Conservation (phyloP, 2,329 filamentous ascomycete species). For the Pleurostoma richardsiae region DNA sequence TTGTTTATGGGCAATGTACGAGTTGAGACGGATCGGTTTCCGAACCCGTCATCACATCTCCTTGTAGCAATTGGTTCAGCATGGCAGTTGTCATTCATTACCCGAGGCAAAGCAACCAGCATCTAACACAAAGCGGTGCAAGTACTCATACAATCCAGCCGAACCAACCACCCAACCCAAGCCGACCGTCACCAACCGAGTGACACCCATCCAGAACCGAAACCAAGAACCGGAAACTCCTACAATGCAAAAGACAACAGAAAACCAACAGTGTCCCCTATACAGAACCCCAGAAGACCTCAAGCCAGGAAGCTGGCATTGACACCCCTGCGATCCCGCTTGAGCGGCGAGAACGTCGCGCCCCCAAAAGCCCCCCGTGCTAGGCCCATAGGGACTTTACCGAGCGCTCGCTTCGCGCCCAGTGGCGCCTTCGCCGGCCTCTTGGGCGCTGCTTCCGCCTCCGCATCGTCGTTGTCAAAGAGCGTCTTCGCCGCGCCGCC, state of each 20-base stretch:
- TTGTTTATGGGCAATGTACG: too few relatives aligned
- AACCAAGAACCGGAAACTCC: conserved; percentile 1
- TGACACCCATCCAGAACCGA: neutral
- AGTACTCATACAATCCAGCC: neutral
- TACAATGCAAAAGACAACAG: neutral
- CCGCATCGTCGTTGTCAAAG: conserved; percentile 63
- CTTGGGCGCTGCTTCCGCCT: conserved; percentile 11
- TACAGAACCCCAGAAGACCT: conserved; percentile 13
- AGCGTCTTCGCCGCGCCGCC: conserved; percentile 59
- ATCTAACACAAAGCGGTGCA: neutral
- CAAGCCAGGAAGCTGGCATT: conserved; percentile 55
- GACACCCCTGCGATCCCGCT: conserved; percentile 61
- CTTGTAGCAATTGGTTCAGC: too few relatives aligned
- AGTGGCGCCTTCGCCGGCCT: conserved; percentile 19
- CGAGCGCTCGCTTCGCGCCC: conserved; percentile 13
- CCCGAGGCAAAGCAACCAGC: too few relatives aligned
- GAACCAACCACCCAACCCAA: conserved; percentile 7
- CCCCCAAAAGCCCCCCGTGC: conserved; percentile 45
- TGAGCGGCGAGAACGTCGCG: conserved; percentile 64
- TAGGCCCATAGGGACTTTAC: conserved; percentile 31
- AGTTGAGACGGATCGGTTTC: too few relatives aligned
- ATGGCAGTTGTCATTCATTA: too few relatives aligned
- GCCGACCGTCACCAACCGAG: neutral
- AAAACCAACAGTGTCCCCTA: neutral
- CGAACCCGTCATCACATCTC: too few relatives aligned